Conservation (phyloP, 2,329 filamentous ascomycete genomes). For the Trichoderma simmonsii region DNA sequence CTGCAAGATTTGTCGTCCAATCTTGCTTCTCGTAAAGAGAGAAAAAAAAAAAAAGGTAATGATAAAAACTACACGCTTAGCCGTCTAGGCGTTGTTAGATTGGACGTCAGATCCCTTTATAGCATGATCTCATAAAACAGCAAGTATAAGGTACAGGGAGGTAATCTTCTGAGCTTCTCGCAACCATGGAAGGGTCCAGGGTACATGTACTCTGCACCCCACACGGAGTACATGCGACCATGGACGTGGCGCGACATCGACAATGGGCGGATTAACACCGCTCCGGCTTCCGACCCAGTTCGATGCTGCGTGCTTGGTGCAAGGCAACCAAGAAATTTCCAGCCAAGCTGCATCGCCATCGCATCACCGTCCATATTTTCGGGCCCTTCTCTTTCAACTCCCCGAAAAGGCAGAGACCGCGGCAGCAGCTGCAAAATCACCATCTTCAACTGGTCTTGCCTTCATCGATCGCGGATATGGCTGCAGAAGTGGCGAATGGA, state of each 20-base stretch:
- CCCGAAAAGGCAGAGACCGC: not conserved
- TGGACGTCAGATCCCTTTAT: not conserved
- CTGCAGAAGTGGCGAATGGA: slow-evolving; percentile 46
- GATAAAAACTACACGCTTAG: not conserved
- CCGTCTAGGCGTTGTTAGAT: not conserved
- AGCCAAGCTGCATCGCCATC: slow-evolving; percentile 1
- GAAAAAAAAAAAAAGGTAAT: not conserved
- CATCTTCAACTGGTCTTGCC: too few relatives aligned
- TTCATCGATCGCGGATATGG: slow-evolving; percentile 24
- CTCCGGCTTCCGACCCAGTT: slow-evolving; percentile 1
- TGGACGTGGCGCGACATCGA: not conserved
- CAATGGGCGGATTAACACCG: not conserved
- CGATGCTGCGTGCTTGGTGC: not conserved
- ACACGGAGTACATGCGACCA: not conserved
- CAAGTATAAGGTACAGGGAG: not conserved
- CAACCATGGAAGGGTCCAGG: not conserved
- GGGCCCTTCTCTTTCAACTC: not conserved
- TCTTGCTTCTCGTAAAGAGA: not conserved
- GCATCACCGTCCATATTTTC: not conserved
- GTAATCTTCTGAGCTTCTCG: not conserved
- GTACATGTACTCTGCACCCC: not conserved
- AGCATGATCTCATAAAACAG: not conserved
- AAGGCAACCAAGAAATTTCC: slow-evolving; percentile 19
- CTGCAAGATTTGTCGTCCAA: not conserved
- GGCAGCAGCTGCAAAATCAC: not conserved